Percentiles rank a stretch among this genome's conserved stretches.
phyloP scores from a whole-genome alignment of 2,329 filamentous ascomycete genomes.

The Sporothrix variecibatus region DNA sequence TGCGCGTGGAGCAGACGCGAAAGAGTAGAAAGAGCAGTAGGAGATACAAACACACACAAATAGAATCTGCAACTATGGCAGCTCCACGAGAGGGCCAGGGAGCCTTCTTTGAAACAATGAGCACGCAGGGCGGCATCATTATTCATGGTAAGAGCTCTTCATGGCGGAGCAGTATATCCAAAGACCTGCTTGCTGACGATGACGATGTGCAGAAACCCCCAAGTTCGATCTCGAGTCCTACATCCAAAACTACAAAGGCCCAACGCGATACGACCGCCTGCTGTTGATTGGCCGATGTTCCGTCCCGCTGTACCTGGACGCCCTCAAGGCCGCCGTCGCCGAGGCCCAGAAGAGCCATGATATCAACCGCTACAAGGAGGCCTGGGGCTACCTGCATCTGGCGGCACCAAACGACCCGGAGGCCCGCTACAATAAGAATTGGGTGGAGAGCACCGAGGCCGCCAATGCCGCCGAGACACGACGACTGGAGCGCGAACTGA shows the following conservation, averaged over 20 bases:
- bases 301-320: constrained; percentile 73
- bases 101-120: constrained; percentile 51
- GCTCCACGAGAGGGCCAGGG: constrained; percentile 36
- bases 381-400: constrained; percentile 64
- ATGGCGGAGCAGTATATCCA: neutral
- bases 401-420: constrained; percentile 69
- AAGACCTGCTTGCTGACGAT: neutral
- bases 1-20: neutral
- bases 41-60: constrained; percentile 33
- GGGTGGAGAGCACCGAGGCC: constrained; percentile 70
- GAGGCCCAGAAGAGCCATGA: constrained; percentile 79
- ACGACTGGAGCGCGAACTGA: constrained; percentile 80
- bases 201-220: constrained; percentile 61
- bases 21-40: neutral
- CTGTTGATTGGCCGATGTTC: constrained; percentile 79
- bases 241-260: constrained; percentile 86
- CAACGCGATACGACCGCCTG: constrained; percentile 79
- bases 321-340: constrained; percentile 72
- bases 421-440: constrained; percentile 66
- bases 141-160: constrained; percentile 48
- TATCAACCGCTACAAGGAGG: constrained; percentile 68
- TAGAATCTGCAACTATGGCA: constrained; percentile 5
- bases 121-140: constrained; percentile 48
- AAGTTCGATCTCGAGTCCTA: constrained; percentile 93
- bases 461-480: constrained; percentile 69